Conservation (phyloP, 140 eudicot genomes). For the Ambrosia hybrid region DNA sequence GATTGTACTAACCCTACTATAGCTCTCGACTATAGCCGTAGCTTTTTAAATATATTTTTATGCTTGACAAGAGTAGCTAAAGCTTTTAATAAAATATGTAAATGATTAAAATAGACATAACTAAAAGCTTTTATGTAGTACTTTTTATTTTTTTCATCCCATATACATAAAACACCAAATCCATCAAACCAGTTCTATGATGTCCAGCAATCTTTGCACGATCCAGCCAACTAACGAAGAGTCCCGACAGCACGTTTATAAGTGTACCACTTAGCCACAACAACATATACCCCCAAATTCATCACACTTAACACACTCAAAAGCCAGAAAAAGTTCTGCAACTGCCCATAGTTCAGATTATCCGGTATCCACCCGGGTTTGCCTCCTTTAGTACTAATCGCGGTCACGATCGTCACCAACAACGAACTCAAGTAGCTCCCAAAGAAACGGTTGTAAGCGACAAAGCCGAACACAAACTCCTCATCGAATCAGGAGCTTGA, state of each 20-base stretch:
- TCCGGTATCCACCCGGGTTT: conserved; percentile 75
- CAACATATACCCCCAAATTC: conserved; percentile 53
- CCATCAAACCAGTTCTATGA: conserved; percentile 12
- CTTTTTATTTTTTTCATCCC: background rate
- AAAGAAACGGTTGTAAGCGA: conserved; percentile 57
- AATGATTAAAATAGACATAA: no score
- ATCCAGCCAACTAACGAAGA: conserved; percentile 33
- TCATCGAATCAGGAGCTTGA: conserved; percentile 85
- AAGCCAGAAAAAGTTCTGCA: conserved; percentile 70
- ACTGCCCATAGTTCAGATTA: conserved; percentile 55
- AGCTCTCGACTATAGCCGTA: no score
- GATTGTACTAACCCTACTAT: no score
- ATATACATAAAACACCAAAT: background rate
- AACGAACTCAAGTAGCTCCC: conserved; percentile 63
- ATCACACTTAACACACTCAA: conserved; percentile 51
- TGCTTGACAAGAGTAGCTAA: no score
- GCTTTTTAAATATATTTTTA: no score
- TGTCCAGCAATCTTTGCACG: conserved; percentile 3
- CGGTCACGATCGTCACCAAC: conserved; percentile 59
- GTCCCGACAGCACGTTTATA: conserved; percentile 59
- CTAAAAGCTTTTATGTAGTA: no score
- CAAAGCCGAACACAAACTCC: conserved; percentile 72
- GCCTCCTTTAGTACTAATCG: conserved; percentile 50
- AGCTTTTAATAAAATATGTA: no score
- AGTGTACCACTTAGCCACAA: conserved; percentile 70